These are phyloP conservation scores for Reutealis trisperma DNA, from an alignment of 345 rosid genomes.

Conservation along the genomic window DNA sequence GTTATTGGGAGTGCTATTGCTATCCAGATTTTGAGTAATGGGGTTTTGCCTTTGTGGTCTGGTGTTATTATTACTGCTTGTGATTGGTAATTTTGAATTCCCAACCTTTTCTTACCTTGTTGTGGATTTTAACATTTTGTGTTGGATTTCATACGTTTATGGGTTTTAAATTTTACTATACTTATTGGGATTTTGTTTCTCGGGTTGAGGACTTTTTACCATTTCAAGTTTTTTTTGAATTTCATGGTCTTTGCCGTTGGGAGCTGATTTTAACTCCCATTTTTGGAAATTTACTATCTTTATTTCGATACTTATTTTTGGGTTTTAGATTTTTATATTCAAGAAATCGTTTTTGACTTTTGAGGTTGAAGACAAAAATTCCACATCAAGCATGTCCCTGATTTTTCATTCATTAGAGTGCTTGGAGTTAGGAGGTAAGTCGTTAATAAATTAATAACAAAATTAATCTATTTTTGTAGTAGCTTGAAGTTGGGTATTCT, in stretches of 20 bases:
- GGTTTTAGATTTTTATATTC: neutral
- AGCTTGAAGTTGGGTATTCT: neutral
- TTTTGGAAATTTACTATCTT: neutral
- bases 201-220: neutral
- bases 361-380: neutral
- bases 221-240: neutral
- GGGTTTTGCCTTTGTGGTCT: slow-evolving; percentile 79
- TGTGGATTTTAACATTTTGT: neutral
- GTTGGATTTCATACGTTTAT: neutral
- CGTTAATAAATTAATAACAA: neutral
- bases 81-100: slow-evolving; percentile 58
- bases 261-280: neutral
- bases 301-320: neutral
- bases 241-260: neutral
- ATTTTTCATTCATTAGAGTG: neutral
- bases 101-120: neutral
- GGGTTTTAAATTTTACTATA: neutral
- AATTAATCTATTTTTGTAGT: neutral
- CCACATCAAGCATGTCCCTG: neutral
- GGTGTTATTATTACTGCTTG: slow-evolving; percentile 88
- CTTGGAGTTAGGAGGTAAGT: neutral
- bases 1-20: slow-evolving; percentile 98
- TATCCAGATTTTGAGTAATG: slow-evolving; percentile 74
- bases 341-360: neutral
- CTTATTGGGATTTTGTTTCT: neutral